Percentiles rank a stretch among this genome's conserved stretches.
phyloP scores from a whole-genome alignment of 345 rosid genomes.

The Eucalyptus coolabah region DNA sequence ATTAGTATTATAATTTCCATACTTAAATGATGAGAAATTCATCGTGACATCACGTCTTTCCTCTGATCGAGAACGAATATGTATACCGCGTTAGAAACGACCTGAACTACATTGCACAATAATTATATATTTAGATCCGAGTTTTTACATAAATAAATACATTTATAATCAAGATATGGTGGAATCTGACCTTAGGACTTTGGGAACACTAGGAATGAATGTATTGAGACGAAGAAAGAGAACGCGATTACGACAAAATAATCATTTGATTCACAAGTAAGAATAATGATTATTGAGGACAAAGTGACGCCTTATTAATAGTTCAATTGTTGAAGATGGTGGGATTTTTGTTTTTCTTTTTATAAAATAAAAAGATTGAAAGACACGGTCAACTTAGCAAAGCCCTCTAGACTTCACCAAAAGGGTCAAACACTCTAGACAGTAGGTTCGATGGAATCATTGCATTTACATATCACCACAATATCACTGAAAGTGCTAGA shows the following conservation, averaged over 20 bases:
- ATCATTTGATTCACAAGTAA: background rate
- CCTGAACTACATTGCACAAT: background rate
- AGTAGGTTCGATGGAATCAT: background rate
- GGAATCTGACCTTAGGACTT: background rate
- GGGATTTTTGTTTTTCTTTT: background rate
- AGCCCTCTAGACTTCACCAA: background rate
- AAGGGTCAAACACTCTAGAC: background rate
- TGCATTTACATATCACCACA: background rate
- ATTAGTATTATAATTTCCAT: background rate
- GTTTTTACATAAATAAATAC: background rate
- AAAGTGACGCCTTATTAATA: background rate
- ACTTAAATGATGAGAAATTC: background rate
- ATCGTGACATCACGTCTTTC: background rate
- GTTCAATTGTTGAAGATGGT: background rate
- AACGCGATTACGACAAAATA: background rate
- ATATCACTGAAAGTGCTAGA: background rate
- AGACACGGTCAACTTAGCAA: too few relatives aligned
- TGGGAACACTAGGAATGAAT: background rate
- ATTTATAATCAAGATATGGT: fast-evolving
- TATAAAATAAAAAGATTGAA: background rate
- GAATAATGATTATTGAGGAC: background rate
- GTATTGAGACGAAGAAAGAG: background rate
- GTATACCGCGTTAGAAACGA: background rate
- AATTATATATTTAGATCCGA: background rate
- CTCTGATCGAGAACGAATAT: background rate